Evolutionary conservation across 2,329 filamentous ascomycete species (phyloP).

Genomic region (Zymoseptoria tritici): DNA sequence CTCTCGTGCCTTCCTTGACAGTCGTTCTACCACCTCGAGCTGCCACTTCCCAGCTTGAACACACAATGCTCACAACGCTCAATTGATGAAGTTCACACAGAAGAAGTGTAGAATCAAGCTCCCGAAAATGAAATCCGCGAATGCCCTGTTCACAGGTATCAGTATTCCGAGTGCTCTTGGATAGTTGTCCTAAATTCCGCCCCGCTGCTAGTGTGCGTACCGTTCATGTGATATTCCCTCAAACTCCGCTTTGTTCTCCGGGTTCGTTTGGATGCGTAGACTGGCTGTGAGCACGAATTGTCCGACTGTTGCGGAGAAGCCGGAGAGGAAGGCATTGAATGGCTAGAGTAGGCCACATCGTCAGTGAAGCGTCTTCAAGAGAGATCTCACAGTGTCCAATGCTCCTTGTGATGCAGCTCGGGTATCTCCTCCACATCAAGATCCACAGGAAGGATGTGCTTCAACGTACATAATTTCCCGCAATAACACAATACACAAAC

Average conservation of each 20-base stretch:
- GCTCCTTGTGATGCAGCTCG: neutral
- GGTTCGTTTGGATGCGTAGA: slow-evolving; percentile 86
- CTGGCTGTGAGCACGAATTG: slow-evolving; percentile 93
- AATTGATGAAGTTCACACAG: slow-evolving; percentile 99
- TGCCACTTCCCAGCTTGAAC: neutral
- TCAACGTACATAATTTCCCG: slow-evolving; percentile 81
- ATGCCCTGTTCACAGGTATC: slow-evolving; percentile 55
- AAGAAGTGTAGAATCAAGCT: slow-evolving; percentile 97
- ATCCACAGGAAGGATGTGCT: neutral
- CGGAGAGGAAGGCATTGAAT: slow-evolving; percentile 96
- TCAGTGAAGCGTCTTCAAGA: neutral
- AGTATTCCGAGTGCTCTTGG: neutral
- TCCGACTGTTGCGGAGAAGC: slow-evolving; percentile 88
- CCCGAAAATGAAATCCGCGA: slow-evolving; percentile 92
- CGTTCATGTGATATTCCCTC: slow-evolving; percentile 70
- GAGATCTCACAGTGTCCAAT: neutral
- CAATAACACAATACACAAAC: slow-evolving; percentile 85
- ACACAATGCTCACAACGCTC: slow-evolving; percentile 15
- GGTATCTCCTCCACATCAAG: neutral
- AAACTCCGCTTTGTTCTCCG: slow-evolving; percentile 72
- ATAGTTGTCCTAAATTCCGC: neutral
- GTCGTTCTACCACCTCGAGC: neutral
- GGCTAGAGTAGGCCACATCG: slow-evolving; percentile 50
- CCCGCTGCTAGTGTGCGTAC: slow-evolving; percentile 38
- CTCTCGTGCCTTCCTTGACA: neutral